phyloP scores from a whole-genome alignment of 169 alveolate species.

The Hepatocystis sp. region DNA sequence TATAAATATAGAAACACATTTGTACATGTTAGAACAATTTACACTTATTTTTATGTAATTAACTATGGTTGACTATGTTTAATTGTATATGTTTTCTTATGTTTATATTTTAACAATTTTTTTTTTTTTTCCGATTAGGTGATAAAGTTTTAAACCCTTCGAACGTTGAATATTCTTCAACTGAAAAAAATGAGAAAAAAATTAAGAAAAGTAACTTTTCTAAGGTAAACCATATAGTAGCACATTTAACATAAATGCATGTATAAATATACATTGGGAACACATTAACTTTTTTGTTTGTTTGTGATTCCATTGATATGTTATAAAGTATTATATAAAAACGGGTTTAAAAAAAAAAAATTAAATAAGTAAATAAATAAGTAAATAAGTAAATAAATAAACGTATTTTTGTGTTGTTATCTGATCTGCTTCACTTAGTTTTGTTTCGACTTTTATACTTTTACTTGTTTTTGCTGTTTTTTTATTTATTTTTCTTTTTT shows the following conservation, averaged over 20 bases:
- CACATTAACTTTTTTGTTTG: too few relatives aligned
- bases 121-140: slow-evolving; percentile 19
- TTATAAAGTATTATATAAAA: too few relatives aligned
- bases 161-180: background rate
- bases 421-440: too few relatives aligned
- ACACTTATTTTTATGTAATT: background rate
- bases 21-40: background rate
- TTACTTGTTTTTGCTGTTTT: too few relatives aligned
- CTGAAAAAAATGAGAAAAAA: slow-evolving; percentile 32
- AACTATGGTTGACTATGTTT: background rate
- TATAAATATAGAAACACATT: background rate
- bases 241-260: background rate
- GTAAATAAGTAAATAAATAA: too few relatives aligned
- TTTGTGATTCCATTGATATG: too few relatives aligned
- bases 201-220: slow-evolving; percentile 19
- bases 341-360: too few relatives aligned
- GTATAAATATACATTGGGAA: background rate
- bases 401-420: too few relatives aligned
- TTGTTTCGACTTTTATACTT: too few relatives aligned
- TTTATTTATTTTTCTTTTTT: background rate
- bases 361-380: too few relatives aligned
- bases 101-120: background rate
- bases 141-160: slow-evolving; percentile 52
- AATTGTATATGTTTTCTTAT: background rate
- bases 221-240: slow-evolving; percentile 13